phyloP scores from a whole-genome alignment of 768 basidiomycete species.

The Porpolomopsis calyptriformis region DNA sequence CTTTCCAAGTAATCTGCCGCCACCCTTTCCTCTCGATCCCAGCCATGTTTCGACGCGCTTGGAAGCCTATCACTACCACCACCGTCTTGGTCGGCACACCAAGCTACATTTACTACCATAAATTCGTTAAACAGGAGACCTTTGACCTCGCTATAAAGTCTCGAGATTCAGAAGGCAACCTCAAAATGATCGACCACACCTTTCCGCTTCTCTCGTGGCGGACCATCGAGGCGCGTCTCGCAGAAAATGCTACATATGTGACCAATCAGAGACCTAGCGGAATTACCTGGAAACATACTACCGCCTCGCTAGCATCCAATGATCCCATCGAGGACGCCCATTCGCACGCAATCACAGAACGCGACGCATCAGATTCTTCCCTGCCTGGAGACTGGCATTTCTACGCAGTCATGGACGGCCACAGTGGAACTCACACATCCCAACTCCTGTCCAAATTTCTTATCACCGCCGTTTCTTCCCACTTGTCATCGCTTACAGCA shows the following conservation, averaged over 20 bases:
- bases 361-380: slow-evolving; percentile 49
- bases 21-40: neutral
- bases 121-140: slow-evolving; percentile 32
- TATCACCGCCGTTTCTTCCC: slow-evolving; percentile 72
- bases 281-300: slow-evolving; percentile 64
- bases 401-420: slow-evolving; percentile 88
- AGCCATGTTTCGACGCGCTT: slow-evolving; percentile 51
- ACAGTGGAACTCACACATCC: slow-evolving; percentile 77
- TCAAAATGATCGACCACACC: slow-evolving; percentile 40
- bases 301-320: slow-evolving; percentile 74
- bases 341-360: slow-evolving; percentile 54
- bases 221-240: slow-evolving; percentile 47
- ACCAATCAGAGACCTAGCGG: slow-evolving; percentile 41
- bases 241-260: slow-evolving; percentile 39
- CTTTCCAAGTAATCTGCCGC: slow-evolving; percentile 1
- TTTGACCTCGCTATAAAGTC: slow-evolving; percentile 52
- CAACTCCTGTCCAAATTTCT: slow-evolving; percentile 72
- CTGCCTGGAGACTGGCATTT: slow-evolving; percentile 67
- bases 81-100: slow-evolving; percentile 43
- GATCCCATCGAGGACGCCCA: slow-evolving; percentile 87
- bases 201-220: slow-evolving; percentile 47
- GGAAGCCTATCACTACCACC: slow-evolving; percentile 57
- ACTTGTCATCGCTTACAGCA: slow-evolving; percentile 49
- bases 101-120: slow-evolving; percentile 48
- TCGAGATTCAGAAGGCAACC: slow-evolving; percentile 48